A percentile compares a stretch with the other conserved stretches of the same genome.
Conservation (phyloP, 768 basidiomycete species). For the Leccinum disarticulatum region DNA sequence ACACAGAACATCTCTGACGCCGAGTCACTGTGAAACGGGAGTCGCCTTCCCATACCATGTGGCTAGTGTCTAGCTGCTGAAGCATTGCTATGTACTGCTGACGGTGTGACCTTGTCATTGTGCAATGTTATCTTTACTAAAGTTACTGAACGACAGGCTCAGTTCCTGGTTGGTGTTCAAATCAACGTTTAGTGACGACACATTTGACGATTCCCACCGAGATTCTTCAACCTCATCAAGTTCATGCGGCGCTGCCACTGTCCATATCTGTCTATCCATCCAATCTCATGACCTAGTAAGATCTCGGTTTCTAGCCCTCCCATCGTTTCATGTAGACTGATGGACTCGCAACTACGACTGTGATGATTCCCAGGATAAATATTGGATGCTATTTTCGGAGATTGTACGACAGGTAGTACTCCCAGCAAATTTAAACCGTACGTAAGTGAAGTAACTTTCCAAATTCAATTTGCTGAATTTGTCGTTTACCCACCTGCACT, state of each 20-base stretch:
- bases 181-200: background rate
- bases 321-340: background rate
- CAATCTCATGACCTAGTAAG: background rate
- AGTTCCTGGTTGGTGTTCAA: background rate
- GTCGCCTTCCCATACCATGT: background rate
- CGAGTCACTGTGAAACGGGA: background rate
- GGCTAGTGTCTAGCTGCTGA: background rate
- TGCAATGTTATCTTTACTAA: background rate
- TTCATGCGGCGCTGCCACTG: background rate
- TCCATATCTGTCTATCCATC: background rate
- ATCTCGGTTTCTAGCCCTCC: background rate
- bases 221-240: background rate
- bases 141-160: background rate
- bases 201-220: background rate
- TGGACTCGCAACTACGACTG: background rate
- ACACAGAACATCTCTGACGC: background rate
- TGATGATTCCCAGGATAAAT: background rate
- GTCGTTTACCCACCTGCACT: background rate
- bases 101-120: background rate
- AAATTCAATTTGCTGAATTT: background rate
- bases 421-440: background rate
- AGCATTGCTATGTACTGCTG: background rate
- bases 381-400: slow-evolving; percentile 2
- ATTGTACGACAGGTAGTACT: background rate
- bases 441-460: background rate